Conservation (phyloP, 371 early-diverging fungal genomes). For the Amoeboaphelidium protococcarum region DNA sequence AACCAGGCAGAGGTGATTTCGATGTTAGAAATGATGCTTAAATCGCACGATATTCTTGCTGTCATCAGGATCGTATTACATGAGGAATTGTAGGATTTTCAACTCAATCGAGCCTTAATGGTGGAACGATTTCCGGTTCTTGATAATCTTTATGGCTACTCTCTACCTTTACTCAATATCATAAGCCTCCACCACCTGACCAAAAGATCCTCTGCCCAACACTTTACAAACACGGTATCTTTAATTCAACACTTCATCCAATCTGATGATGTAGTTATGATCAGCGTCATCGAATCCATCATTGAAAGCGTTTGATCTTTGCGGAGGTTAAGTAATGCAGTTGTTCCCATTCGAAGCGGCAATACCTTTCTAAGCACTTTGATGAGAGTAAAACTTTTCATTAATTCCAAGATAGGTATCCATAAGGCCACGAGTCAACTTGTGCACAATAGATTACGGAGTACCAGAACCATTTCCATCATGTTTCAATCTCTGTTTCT, state of each 20-base stretch:
- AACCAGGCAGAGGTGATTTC: neutral
- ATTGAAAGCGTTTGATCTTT: no score
- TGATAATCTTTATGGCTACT: slow-evolving; percentile 1
- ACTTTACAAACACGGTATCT: neutral
- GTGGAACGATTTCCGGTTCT: neutral
- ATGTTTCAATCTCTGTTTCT: no score
- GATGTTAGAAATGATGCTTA: neutral
- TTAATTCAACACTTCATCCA: neutral
- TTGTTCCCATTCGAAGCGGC: no score
- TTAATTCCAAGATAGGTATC: no score
- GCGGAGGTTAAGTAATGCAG: no score
- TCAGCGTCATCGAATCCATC: neutral
- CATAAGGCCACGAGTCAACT: no score
- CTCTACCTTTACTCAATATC: neutral
- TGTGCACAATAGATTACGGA: no score
- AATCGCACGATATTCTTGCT: neutral
- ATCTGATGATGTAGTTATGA: neutral
- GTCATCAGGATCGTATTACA: neutral
- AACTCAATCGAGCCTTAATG: neutral
- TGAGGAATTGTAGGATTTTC: neutral
- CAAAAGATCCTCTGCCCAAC: neutral
- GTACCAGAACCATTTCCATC: no score
- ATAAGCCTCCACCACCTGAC: neutral
- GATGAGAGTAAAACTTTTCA: no score
- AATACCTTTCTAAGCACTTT: no score